Evolutionary conservation across 2,329 filamentous ascomycete genomes (phyloP).

Genomic region (Curvularia sp.): DNA sequence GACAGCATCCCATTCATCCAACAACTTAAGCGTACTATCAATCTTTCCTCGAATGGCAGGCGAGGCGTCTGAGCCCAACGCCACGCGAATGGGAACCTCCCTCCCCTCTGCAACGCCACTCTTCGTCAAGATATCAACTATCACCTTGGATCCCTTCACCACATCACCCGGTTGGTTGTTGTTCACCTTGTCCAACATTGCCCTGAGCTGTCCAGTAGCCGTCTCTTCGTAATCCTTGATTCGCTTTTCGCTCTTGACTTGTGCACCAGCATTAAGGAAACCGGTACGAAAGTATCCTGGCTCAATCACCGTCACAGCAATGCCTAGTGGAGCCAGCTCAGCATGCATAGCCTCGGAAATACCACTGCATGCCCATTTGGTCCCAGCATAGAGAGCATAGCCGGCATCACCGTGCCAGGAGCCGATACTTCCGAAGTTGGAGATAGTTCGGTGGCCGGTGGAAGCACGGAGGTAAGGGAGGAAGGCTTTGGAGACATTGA

Average conservation of each 20-base stretch:
- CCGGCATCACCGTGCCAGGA: slow-evolving; percentile 51
- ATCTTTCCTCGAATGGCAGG: background rate
- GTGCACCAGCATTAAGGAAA: background rate
- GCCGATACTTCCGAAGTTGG: slow-evolving; percentile 57
- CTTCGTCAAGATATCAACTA: background rate
- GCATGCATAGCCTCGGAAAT: slow-evolving; percentile 53
- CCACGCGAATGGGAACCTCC: background rate
- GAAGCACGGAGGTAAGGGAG: slow-evolving; percentile 57
- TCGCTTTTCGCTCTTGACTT: background rate
- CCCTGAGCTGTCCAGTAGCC: background rate
- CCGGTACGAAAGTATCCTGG: background rate
- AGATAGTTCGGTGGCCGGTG: slow-evolving; percentile 13
- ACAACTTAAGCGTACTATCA: background rate
- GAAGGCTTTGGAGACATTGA: slow-evolving; percentile 59
- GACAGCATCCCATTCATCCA: background rate
- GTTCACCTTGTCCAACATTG: background rate
- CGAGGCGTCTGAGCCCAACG: background rate
- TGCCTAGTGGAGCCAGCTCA: slow-evolving; percentile 56
- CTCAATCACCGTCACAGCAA: slow-evolving; percentile 47
- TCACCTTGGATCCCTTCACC: background rate
- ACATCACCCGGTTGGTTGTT: background rate
- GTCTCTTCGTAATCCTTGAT: background rate
- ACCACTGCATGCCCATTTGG: slow-evolving; percentile 56
- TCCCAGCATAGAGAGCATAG: slow-evolving; percentile 55
- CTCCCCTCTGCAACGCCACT: background rate